Evolutionary conservation across 306 rosid genomes (phyloP), one percentile per base, ranked within the genome.

Genomic region (Pyrus pyrifolia): DNA sequence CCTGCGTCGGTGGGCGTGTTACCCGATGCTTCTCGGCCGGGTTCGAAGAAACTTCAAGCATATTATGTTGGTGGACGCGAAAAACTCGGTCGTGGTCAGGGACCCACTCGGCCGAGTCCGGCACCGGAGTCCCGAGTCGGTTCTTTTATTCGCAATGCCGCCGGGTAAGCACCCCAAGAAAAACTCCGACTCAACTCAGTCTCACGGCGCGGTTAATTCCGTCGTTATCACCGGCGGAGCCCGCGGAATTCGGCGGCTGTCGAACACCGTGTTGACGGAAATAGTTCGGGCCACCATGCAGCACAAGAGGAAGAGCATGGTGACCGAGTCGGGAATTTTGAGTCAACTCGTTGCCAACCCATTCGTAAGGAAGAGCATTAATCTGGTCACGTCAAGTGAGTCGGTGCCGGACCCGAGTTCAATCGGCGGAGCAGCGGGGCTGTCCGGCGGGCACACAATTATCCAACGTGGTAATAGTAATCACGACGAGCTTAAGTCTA

Each of bases 11-110:
- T 95, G 99, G 99, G 96, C 97, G 3, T 92, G 97, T 59, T 95
- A 90, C 76, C 92, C 96, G 8, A 89, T 95, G 97, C 81, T 92
- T 2, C 88, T 95, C 13, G 97, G 97, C 35, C 96, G 99, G 38
- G 88, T 92, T 25, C 79, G 94, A 19, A 84, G 86, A 15, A 81
- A 72, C 42, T 95, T 91, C 89, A 95, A 90, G 80, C 93, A 85
- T 72, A 44, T 88, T 57, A 85, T 89, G 87, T 82, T 92, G 23
- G 87, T 84, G 3, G 97, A 88, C 71, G 89, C 79, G 27, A 89
- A 84, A 57, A 85, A 8, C 45, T 29, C 76, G 11, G 5, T 92
- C 0, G 46, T 95, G 4, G 58, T 88, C 8, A 80, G 85, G 0
- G 99, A 95, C 76, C 93, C 93, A 40, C 78, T 92, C 52, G 79